Evolutionary conservation across 768 basidiomycete species (phyloP), one percentile per base, ranked within the genome.

Genomic region (Calocybe gangraenosa): DNA sequence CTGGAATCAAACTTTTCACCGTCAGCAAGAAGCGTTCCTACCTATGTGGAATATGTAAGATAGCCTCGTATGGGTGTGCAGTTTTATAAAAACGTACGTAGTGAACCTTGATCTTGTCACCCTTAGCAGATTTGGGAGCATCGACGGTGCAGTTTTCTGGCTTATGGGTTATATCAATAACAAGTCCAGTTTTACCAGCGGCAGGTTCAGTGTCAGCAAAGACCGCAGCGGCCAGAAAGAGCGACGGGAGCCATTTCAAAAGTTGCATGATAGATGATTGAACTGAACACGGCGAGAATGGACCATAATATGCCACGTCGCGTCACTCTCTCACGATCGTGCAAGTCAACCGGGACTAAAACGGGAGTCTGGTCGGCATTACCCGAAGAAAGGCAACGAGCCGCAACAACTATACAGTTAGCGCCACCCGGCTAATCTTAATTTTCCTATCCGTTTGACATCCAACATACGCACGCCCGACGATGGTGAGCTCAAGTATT

Each of bases 1-100:
- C 90, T 92, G 7, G 91, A 93, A 65, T 97, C 93, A 56, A 97
- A 97, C 61, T 93, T 7, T 76, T 94, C 3, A 93, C 94, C 3
- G 89, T 91, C 80, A 94, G 25, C 9, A 38, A 63, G 8, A 42
- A 2, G 17, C 5, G 15, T 31, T 19, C 15, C 17, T 42, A 14
- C 1, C 7, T 39, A 47, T 37, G 39, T 30, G 42, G 23, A n/a
- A 20, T 30, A 34, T 37, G 7, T 18, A 19, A n/a, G 14, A 37
- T 32, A 14, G 34, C 34, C 6, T 14, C 13, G 13, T 5, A 35
- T 6, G n/a, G 5, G 7, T 35, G 14, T 7, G 34, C 14, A 7
- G 17, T 7, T 5, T n/a, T 35, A n/a, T 10, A 21, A 20, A 18
- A 30, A 62, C 66, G 42, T 62, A 91, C 88, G 56, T 91, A 92